Percentiles rank a stretch among this genome's conserved stretches.
phyloP scores from a whole-genome alignment of 1,284 basidiomycete genomes.

The Trichosporon inkin region DNA sequence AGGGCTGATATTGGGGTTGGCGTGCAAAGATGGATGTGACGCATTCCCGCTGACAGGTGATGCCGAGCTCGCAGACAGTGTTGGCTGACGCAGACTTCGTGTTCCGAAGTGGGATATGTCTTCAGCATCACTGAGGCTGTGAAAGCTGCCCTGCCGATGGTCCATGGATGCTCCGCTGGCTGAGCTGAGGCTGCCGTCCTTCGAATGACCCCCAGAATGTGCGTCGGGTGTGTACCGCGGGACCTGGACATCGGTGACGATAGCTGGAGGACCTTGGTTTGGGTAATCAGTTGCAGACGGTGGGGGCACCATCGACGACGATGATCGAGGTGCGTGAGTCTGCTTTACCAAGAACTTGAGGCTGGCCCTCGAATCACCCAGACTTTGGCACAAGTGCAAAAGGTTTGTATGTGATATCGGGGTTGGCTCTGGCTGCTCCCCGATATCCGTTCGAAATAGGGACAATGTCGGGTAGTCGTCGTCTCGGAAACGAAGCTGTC shows the following conservation, averaged over 20 bases:
- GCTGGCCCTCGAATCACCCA: constrained; percentile 67
- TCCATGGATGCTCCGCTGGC: constrained; percentile 35
- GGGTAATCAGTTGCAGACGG: constrained; percentile 24
- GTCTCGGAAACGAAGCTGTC: constrained; percentile 73
- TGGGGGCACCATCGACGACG: constrained; percentile 40
- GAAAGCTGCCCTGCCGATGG: constrained; percentile 14
- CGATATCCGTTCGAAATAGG: constrained; percentile 82
- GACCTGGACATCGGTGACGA: constrained; percentile 25
- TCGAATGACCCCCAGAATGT: constrained; percentile 35
- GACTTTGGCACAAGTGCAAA: constrained; percentile 64
- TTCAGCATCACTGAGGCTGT: constrained; percentile 11
- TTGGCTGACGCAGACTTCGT: not conserved
- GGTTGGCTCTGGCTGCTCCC: constrained; percentile 65
- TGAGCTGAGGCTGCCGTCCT: constrained; percentile 41
- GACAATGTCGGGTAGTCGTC: constrained; percentile 70
- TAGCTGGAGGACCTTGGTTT: constrained; percentile 22
- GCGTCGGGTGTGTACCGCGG: constrained; percentile 12
- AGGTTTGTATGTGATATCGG: constrained; percentile 66
- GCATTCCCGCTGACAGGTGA: not conserved
- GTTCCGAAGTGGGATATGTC: not conserved
- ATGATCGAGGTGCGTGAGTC: constrained; percentile 33
- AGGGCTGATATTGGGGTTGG: not conserved
- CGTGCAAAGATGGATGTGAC: not conserved
- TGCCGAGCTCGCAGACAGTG: not conserved
- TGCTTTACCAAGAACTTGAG: constrained; percentile 70